Conservation (phyloP, 495 filamentous ascomycete genomes). For the Friedmanniomyces endolithicus region DNA sequence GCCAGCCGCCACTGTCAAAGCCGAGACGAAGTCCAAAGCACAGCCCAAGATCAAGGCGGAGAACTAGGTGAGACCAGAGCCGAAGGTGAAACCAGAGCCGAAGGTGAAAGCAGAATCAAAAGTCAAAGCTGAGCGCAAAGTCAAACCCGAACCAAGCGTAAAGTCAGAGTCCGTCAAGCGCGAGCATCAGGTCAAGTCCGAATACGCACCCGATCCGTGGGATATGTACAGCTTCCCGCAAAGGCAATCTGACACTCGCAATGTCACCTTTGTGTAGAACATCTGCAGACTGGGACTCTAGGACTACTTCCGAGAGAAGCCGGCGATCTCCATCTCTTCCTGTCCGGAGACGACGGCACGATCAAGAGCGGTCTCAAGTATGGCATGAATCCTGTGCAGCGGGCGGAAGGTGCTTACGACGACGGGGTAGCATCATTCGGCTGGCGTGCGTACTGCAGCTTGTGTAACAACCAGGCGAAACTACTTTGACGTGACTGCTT, state of each 20-base stretch:
- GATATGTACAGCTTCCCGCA: conserved; percentile 3
- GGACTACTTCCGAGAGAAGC: not conserved
- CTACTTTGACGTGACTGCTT: conserved; percentile 15
- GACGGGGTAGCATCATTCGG: conserved; percentile 8
- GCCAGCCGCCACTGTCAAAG: not conserved
- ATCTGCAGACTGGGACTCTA: conserved; percentile 21
- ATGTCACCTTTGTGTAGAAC: conserved; percentile 36
- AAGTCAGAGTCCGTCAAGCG: conserved; percentile 7
- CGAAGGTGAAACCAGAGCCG: conserved; percentile 10
- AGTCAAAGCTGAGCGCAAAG: conserved; percentile 13
- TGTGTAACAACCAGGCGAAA: conserved; percentile 3
- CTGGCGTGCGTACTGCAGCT: conserved; percentile 14
- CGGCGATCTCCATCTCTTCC: not conserved
- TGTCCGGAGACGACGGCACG: conserved; percentile 14
- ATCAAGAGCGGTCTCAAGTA: conserved; percentile 16
- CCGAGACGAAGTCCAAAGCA: not conserved
- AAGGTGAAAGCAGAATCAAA: conserved; percentile 19
- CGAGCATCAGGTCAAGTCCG: conserved; percentile 16
- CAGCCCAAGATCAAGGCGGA: not conserved
- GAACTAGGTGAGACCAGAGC: conserved; percentile 9
- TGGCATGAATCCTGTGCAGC: conserved; percentile 1
- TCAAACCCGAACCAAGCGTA: not conserved
- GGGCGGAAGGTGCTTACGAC: conserved; percentile 6
- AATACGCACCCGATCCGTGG: not conserved
- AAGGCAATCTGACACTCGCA: conserved; percentile 12